phyloP scores from a whole-genome alignment of 2,329 filamentous ascomycete species.

The Aspergillus sp. region DNA sequence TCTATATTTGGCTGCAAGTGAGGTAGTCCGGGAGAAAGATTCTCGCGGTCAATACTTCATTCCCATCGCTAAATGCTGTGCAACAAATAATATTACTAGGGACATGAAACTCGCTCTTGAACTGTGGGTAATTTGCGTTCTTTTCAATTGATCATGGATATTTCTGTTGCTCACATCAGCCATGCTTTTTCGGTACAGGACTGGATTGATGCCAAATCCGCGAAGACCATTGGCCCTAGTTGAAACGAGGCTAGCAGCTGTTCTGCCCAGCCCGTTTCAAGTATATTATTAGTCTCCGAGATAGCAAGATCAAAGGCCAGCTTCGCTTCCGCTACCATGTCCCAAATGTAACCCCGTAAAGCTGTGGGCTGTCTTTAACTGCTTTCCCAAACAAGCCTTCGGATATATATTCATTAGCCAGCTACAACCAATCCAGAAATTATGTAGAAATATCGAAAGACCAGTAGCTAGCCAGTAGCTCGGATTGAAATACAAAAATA shows the following conservation, averaged over 20 bases:
- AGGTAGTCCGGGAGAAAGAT: conserved; percentile 13
- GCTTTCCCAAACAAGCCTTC: too few species aligned
- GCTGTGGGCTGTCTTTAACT: too few species aligned
- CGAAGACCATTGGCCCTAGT: conserved; percentile 7
- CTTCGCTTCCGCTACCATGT: too few species aligned
- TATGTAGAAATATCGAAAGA: too few species aligned
- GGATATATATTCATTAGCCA: too few species aligned
- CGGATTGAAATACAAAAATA: conserved; percentile 1
- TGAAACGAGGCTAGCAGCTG: conserved; percentile 1
- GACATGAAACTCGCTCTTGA: conserved; percentile 26
- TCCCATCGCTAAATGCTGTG: conserved; percentile 27
- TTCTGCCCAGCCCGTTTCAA: background rate
- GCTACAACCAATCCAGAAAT: too few species aligned
- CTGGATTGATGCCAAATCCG: conserved; percentile 15
- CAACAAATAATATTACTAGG: conserved; percentile 18
- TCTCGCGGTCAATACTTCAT: conserved; percentile 33
- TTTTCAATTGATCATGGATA: background rate
- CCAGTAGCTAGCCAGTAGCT: background rate
- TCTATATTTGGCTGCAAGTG: conserved; percentile 24
- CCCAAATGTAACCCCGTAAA: too few species aligned
- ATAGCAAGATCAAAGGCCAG: background rate
- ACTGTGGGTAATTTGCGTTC: conserved; percentile 23
- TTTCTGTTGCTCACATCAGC: background rate
- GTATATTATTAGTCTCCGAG: too few species aligned
- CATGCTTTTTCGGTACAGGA: conserved; percentile 6